Conservation (phyloP, 805 yeast genomes). For the Ogataea nitratoaversa region DNA sequence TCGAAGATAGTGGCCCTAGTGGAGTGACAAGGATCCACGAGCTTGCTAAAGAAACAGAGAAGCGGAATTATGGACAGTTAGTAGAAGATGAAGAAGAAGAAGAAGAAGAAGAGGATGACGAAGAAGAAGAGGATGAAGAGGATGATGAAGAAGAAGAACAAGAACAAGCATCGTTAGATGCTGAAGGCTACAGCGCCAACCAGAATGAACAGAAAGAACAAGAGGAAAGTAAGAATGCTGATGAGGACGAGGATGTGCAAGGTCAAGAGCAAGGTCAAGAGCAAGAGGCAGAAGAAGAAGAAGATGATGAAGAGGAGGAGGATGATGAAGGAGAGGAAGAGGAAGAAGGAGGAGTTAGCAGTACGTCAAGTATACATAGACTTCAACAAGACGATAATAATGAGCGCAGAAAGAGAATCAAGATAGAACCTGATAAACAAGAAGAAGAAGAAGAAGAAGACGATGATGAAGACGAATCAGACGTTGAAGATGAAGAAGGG, state of each 20-base stretch:
- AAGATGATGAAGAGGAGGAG: conserved; percentile 20
- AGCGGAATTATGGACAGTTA: conserved; percentile 32
- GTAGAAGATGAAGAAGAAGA: conserved; percentile 27
- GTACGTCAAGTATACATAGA: neutral
- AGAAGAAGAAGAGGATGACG: neutral
- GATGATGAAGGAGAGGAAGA: conserved; percentile 7
- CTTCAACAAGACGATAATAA: conserved; percentile 5
- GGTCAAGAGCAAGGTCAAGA: too few species aligned
- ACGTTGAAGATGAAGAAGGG: conserved; percentile 6
- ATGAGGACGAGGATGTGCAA: neutral
- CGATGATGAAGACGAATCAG: conserved; percentile 1
- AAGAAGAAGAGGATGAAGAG: neutral
- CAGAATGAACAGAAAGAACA: conserved; percentile 36
- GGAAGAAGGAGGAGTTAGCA: too few species aligned
- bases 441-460: conserved; percentile 3
- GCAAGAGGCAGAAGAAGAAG: conserved; percentile 5
- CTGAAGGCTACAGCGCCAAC: too few species aligned
- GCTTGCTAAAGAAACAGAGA: conserved; percentile 34
- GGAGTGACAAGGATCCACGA: conserved; percentile 12
- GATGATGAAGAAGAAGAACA: conserved; percentile 17
- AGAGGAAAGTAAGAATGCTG: neutral
- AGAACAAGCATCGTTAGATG: conserved; percentile 13
- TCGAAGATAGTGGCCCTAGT: conserved; percentile 36
- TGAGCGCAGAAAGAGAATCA: neutral
- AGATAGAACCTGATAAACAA: conserved; percentile 4